phyloP scores from a whole-genome alignment of 495 filamentous ascomycete genomes.

The Tuber borchii region DNA sequence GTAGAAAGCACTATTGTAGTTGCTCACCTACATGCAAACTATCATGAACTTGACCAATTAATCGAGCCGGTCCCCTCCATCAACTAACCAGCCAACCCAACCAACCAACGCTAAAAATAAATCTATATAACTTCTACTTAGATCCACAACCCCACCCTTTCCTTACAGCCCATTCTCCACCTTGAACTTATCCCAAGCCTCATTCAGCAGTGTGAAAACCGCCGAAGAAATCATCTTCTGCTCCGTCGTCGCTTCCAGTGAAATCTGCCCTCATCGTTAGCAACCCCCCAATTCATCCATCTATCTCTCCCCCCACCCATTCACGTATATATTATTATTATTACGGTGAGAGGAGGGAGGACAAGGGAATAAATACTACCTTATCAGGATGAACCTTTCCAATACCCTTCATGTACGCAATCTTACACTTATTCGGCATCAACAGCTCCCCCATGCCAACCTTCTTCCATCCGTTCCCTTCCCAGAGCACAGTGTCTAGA shows the following conservation, averaged over 20 bases:
- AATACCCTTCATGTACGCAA: slow-evolving; percentile 98
- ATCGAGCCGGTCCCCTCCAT: background rate
- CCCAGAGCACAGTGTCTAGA: slow-evolving; percentile 84
- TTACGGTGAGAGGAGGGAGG: background rate
- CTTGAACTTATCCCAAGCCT: slow-evolving; percentile 98
- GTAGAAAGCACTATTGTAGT: background rate
- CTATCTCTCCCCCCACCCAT: background rate
- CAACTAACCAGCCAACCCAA: background rate
- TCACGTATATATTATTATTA: background rate
- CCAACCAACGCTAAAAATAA: background rate
- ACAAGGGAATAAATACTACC: slow-evolving; percentile 52
- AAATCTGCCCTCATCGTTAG: slow-evolving; percentile 54
- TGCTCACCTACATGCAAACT: background rate
- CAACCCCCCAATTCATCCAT: background rate
- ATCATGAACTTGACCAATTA: background rate
- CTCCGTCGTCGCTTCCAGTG: slow-evolving; percentile 84
- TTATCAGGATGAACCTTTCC: slow-evolving; percentile 97
- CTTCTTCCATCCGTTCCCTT: slow-evolving; percentile 91
- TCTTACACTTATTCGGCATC: slow-evolving; percentile 85
- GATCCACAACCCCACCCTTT: background rate
- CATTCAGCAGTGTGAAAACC: slow-evolving; percentile 89
- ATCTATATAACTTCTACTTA: background rate
- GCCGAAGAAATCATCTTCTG: slow-evolving; percentile 84
- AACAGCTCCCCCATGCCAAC: slow-evolving; percentile 87
- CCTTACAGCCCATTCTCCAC: slow-evolving; percentile 69